Conservation (phyloP, 1,284 basidiomycete genomes). For the Porogramme epimiltina region DNA sequence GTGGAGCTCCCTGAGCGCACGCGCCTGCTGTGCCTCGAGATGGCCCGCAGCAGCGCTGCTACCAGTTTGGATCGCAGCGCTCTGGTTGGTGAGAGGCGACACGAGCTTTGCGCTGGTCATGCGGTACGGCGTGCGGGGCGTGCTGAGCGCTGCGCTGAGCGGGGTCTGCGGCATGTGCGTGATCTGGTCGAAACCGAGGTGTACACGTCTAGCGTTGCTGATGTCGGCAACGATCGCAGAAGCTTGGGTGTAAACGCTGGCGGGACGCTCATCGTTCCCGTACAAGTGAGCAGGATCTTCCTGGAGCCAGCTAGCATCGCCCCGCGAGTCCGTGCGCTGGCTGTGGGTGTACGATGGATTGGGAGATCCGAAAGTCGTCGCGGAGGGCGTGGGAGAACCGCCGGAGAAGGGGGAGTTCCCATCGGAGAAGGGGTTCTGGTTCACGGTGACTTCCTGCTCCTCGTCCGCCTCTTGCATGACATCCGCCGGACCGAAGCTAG, state of each 20-base stretch:
- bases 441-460: slow-evolving; percentile 35
- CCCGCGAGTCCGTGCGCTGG: slow-evolving; percentile 7
- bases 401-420: slow-evolving; percentile 44
- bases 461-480: slow-evolving; percentile 56
- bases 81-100: slow-evolving; percentile 36
- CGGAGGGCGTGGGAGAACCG: slow-evolving; percentile 37
- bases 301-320: slow-evolving; percentile 28
- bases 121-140: slow-evolving; percentile 49
- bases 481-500: slow-evolving; percentile 74
- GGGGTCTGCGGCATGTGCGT: slow-evolving; percentile 28
- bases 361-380: slow-evolving; percentile 43
- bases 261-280: slow-evolving; percentile 41
- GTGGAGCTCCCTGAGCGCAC: slow-evolving; percentile 54
- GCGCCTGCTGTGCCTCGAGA: slow-evolving; percentile 64
- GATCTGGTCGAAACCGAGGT: slow-evolving; percentile 49
- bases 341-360: slow-evolving; percentile 28
- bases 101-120: slow-evolving; percentile 65
- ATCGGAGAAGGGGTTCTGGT: slow-evolving; percentile 67
- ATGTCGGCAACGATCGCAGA: slow-evolving; percentile 63
- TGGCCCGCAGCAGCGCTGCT: slow-evolving; percentile 30
- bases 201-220: slow-evolving; percentile 62
- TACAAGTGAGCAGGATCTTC: slow-evolving; percentile 18
- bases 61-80: slow-evolving; percentile 29
- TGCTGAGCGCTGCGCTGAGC: slow-evolving; percentile 33
- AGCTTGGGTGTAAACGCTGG: slow-evolving; percentile 64